Evolutionary conservation across 2,329 filamentous ascomycete species (phyloP), one percentile per base, ranked within the genome.

Genomic region (Aureobasidium sp.): DNA sequence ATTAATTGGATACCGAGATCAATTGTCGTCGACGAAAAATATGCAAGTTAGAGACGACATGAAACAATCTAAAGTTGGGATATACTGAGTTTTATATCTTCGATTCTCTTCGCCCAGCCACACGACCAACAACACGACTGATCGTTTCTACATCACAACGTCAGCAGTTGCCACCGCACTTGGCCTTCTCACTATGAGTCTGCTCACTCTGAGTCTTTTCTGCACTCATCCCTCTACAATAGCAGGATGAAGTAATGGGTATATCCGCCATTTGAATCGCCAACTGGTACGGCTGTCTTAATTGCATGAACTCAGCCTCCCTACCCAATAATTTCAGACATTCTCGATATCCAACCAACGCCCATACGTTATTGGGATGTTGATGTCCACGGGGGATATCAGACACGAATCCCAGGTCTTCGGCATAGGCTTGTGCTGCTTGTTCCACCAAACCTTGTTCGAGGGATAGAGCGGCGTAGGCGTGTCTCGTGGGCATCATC

Each of bases 351-450:
- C 92, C 92, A 70, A 93, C 90, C 68, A 94, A 76, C 4, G 91
- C 86, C 92, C 92, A 94, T 0, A 94, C 88, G 69, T 95, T 94
- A 60, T 90, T 90, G 8, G 87, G 90, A 76, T 94, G 92, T 68
- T 87, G 87, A 56, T 88, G 80, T 0, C 90, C 86, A 23, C 92
- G 82, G 0, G 91, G 89, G 3, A 93, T 75, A 1, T 83, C 85
- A 25, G 79, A 73, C 53, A 80, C 76, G 18, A 81, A 74, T 0
- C 80, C 80, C 15, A 82, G 70, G 70, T 82, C 80, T 10, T 76
- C 79, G 23, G 71, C 75, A 47, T 81, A 81, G 13, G 75, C 77
- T 15, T 71, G 69, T 10, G 74, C 72, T 10, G 80, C 80, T 61
- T 81, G 78, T 65, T 79, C 74, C 8, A 80, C 68, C 20, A 68